Percentiles rank a stretch among this genome's conserved stretches.
Evolutionary conservation across 1,284 basidiomycete genomes (phyloP).

Genomic region (Boletus smithii): DNA sequence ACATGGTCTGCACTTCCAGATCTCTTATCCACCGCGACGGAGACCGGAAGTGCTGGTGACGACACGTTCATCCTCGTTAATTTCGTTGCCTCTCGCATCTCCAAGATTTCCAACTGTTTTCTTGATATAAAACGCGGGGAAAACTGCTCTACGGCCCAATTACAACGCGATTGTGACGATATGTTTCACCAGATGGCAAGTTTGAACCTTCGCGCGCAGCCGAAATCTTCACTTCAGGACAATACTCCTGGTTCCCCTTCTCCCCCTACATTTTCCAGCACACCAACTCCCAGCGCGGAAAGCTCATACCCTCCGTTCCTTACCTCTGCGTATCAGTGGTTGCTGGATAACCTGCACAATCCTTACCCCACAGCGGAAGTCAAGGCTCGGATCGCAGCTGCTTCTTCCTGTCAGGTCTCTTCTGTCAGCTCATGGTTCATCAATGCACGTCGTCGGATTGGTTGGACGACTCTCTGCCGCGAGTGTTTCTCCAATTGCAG

Average conservation of each 20-base stretch:
- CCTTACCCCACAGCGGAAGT: slow-evolving; percentile 45
- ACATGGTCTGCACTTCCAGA: slow-evolving; percentile 5
- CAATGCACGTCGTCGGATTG: slow-evolving; percentile 47
- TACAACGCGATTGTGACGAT: slow-evolving; percentile 10
- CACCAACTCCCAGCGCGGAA: not conserved
- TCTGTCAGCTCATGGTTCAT: slow-evolving; percentile 49
- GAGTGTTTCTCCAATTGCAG: slow-evolving; percentile 39
- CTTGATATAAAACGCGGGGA: slow-evolving; percentile 4
- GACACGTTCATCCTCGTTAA: slow-evolving; percentile 6
- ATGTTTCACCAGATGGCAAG: slow-evolving; percentile 10
- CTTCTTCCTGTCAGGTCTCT: slow-evolving; percentile 9
- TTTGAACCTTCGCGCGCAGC: not conserved
- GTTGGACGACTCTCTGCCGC: slow-evolving; percentile 47
- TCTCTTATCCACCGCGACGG: not conserved
- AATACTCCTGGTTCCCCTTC: too few species aligned
- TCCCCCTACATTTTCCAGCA: not conserved
- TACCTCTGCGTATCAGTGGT: slow-evolving; percentile 24
- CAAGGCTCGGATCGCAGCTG: slow-evolving; percentile 16
- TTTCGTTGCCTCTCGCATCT: slow-evolving; percentile 9
- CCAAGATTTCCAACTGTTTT: slow-evolving; percentile 6
- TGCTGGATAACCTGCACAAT: slow-evolving; percentile 45
- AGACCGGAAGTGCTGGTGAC: not conserved
- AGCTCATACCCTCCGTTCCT: not conserved
- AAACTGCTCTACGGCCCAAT: not conserved
- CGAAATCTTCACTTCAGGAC: not conserved